Conservation (phyloP, 177 flowering plant species). For the Vitis hybrid region DNA sequence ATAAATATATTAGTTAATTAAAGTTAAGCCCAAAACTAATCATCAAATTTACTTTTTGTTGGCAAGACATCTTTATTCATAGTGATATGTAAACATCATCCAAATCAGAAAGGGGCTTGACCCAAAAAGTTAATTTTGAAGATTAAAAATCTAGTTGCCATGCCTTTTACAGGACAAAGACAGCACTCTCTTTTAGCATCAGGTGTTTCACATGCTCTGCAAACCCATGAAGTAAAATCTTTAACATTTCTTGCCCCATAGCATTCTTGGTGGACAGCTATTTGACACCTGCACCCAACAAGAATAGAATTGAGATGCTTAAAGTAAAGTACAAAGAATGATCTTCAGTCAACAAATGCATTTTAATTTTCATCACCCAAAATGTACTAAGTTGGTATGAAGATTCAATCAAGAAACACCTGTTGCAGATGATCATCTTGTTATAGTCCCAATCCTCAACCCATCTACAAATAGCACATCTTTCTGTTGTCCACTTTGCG, state of each 20-base stretch:
- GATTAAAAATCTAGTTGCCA: conserved; percentile 4
- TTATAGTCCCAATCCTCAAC: conserved; percentile 96
- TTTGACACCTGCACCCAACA: conserved; percentile 53
- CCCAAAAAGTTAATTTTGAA: not conserved
- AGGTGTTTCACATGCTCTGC: conserved; percentile 76
- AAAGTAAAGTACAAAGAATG: not conserved
- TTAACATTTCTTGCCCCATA: conserved; percentile 55
- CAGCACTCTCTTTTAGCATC: conserved; percentile 60
- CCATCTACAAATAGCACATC: conserved; percentile 99
- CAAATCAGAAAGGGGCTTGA: not conserved
- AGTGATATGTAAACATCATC: not conserved
- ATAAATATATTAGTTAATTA: not conserved
- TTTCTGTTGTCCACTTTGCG: conserved; percentile 96
- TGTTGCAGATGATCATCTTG: conserved; percentile 93
- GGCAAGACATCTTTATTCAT: no score
- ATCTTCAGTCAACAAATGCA: not conserved
- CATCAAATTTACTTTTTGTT: no score
- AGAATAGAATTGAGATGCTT: not conserved
- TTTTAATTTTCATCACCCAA: not conserved
- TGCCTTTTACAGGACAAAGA: conserved; percentile 78
- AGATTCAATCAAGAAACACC: conserved; percentile 36
- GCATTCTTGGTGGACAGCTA: conserved; percentile 82
- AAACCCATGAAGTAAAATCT: conserved; percentile 73
- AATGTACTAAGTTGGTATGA: not conserved
- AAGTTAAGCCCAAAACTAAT: not conserved